Evolutionary conservation across 441 rosid species (phyloP), one percentile per base, ranked within the genome.

Genomic region (Cnidoscolus chayamansa): DNA sequence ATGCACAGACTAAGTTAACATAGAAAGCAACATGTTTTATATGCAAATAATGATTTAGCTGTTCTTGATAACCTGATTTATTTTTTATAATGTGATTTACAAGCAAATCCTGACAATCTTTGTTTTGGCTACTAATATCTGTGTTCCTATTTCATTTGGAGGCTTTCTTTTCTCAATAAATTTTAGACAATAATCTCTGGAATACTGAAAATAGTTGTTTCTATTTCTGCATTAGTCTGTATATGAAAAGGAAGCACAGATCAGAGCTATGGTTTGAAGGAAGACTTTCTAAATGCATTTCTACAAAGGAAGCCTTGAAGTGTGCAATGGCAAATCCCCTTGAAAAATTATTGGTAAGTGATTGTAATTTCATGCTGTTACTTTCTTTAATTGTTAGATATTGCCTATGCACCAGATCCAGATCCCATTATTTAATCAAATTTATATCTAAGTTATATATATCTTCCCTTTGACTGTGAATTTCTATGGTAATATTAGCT

Each of bases 301-400:
- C 88, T 74, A 85, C 74, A 3, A 94, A 94, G 86, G 96, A 90
- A 76, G 93, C 89, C 68, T 83, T 94, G 57, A 92, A 89, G 81
- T 77, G 62, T 75, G 78, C 86, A 37, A 58, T 86, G 43, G 71
- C 83, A 69, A 75, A 80, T 75, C 72, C 81, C 19, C 90, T 91
- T 53, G 85, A 80, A 75, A 65, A 70, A 3, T 78, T 78, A 60
- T 74, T 92, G 93, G 98, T 90, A 76, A 84, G 90, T 75, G 3
- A 25, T 40, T 58, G 19, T 25, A 67, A 25, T 9, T 19, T 49
- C 3, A 1, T 49, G 11, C 13, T 11, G 16, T 30, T 57, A 25
- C 25, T 25, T 25, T 13, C 56, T 62, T 60, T n/a, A 47, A 65
- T n/a, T 15, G 57, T 30, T 13, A 31, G 25, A 19, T 35, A 43